Conservation (phyloP, 2,329 filamentous ascomycete genomes). For the Fusarium torreyae region DNA sequence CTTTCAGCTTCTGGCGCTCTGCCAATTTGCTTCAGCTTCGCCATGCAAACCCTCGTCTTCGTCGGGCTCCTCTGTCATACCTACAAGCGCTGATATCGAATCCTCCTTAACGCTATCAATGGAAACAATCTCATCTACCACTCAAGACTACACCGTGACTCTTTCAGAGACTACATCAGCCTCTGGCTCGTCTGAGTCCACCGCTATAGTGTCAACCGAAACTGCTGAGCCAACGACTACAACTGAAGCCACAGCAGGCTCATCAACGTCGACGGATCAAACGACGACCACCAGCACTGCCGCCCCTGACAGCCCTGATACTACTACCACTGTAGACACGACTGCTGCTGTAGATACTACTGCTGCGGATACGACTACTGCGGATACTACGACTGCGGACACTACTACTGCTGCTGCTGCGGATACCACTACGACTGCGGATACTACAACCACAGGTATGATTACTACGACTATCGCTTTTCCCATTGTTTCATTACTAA, state of each 20-base stretch:
- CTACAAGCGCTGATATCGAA: not conserved
- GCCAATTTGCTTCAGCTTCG: conserved; percentile 4
- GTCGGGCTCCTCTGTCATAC: not conserved
- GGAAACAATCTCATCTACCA: not conserved
- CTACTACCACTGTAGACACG: too few species aligned
- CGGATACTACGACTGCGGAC: too few species aligned
- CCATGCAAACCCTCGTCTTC: conserved; percentile 14
- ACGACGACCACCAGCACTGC: not conserved
- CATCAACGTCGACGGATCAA: not conserved
- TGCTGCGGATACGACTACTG: not conserved
- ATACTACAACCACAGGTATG: too few species aligned
- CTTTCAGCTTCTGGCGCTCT: conserved; percentile 2
- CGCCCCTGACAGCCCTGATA: too few species aligned
- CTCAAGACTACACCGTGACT: not conserved
- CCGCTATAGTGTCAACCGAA: not conserved
- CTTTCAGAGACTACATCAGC: not conserved
- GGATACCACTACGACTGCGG: too few species aligned
- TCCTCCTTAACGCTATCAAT: not conserved
- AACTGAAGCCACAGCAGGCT: not conserved
- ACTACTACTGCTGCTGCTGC: too few species aligned
- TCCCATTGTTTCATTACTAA: too few species aligned
- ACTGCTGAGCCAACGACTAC: conserved; percentile 4
- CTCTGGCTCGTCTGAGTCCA: not conserved
- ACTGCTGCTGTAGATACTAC: not conserved
- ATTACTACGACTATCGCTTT: too few species aligned